Conservation (phyloP, 2,329 filamentous ascomycete genomes). For the Botrytis byssoidea region DNA sequence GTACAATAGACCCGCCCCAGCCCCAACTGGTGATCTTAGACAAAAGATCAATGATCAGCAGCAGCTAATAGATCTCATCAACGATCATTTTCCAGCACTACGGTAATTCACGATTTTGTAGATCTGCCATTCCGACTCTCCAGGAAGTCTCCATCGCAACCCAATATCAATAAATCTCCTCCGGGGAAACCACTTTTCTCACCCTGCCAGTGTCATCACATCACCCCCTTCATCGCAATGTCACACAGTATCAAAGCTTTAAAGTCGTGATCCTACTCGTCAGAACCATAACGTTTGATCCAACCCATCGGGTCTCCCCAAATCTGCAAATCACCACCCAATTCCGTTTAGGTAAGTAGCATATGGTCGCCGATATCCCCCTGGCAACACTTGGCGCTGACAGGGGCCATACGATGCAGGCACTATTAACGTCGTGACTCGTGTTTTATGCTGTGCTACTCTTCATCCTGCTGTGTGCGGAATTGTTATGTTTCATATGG, state of each 20-base stretch:
- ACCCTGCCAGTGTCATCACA: background rate
- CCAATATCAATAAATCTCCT: constrained; percentile 10
- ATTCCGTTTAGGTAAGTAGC: background rate
- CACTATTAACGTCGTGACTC: constrained; percentile 12
- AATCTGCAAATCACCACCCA: background rate
- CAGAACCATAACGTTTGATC: constrained; percentile 17
- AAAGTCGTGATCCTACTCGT: background rate
- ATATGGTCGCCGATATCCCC: constrained; percentile 20
- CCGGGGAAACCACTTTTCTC: background rate
- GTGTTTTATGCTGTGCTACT: constrained; percentile 10
- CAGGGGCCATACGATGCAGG: background rate
- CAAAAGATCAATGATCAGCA: constrained; percentile 8
- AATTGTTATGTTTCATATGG: constrained; percentile 6
- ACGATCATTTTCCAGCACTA: constrained; percentile 1
- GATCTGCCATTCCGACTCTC: background rate
- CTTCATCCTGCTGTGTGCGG: background rate
- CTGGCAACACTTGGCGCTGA: constrained; percentile 11
- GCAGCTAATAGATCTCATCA: background rate
- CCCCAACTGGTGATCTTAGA: constrained; percentile 4
- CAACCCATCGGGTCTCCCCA: constrained; percentile 18
- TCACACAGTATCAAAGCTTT: background rate
- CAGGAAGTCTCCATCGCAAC: background rate
- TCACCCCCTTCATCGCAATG: background rate
- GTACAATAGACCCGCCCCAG: background rate
- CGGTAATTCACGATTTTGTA: background rate